Conservation (phyloP, 257 asterid genomes). For the Nicotiana knightiana region DNA sequence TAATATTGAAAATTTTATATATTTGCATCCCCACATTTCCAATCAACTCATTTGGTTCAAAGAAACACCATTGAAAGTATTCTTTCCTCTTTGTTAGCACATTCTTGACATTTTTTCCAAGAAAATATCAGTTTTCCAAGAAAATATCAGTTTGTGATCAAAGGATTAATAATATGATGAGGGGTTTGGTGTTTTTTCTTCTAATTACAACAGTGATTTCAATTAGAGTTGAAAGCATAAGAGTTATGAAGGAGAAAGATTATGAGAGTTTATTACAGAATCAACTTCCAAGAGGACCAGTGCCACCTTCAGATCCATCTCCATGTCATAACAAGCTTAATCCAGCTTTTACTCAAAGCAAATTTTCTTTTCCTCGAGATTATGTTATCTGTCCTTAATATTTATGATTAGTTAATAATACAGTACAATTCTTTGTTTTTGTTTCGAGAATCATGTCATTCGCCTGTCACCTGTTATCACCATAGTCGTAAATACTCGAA, state of each 20-base stretch:
- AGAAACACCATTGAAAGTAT: not conserved
- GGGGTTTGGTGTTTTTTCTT: slow-evolving; percentile 22
- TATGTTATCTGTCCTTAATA: slow-evolving; percentile 36
- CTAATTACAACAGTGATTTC: slow-evolving; percentile 15
- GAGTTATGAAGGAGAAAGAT: slow-evolving; percentile 20
- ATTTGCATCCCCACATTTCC: not conserved
- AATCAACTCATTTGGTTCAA: slow-evolving; percentile 5
- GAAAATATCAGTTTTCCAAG: not conserved
- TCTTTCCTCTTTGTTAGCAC: not conserved
- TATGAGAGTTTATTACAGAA: slow-evolving; percentile 19
- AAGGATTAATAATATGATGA: not conserved
- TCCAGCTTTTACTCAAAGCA: slow-evolving; percentile 16
- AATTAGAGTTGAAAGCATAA: slow-evolving; percentile 25
- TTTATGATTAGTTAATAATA: not conserved
- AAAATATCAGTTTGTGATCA: not conserved
- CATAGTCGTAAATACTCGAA: no score
- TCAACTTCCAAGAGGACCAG: slow-evolving; percentile 57
- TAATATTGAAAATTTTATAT: not conserved
- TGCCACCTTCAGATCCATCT: slow-evolving; percentile 68
- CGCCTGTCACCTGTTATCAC: no score
- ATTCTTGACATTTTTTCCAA: not conserved
- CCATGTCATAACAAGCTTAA: slow-evolving; percentile 45
- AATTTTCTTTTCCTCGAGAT: slow-evolving; percentile 16
- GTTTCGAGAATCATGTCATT: no score
- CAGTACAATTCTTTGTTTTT: not conserved